Evolutionary conservation across 305 asterid genomes (phyloP), one percentile per base, ranked within the genome.

Genomic region (Fraxinus velutina): DNA sequence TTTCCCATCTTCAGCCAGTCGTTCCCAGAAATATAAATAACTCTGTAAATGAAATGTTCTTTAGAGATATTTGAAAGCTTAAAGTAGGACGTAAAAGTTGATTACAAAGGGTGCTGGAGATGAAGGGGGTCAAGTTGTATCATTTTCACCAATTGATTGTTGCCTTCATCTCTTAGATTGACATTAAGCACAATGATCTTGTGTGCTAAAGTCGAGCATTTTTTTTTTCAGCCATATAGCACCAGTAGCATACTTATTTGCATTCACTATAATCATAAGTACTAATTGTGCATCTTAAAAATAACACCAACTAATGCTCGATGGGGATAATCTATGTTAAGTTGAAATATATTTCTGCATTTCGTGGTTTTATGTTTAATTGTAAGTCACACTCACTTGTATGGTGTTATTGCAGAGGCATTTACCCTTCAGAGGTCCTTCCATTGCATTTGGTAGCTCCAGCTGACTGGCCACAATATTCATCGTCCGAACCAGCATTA

Each of bases 341-440:
- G 24, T 1, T 68, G 75, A 70, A 70, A 29, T 66, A 27, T 29
- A 12, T 32, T 71, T 32, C 9, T 27, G 34, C 73, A 9, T 66
- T 66, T 66, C 7, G 8, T 3, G 1, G 33, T 27, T 66, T 66
- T 27, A 27, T 24, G 34, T 10, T 66, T 36, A 39, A 55, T 55
- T 71, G 3, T 6, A 6, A 55, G 66, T 55, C 19, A 29, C 36
- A 24, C 68, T 77, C 78, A 81, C 83, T 79, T 37, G 66, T 15
- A 79, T 79, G 80, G 50, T 71, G 85, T 88, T 87, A 66, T 17
- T 85, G 89, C 93, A 96, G 99, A 7, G 99, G 98, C 29, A 80
- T 94, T 75, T 96, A 96, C 84, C 99, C 99, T 33, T 91, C 91
- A 6, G 97, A 93, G 75, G 79, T 88, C 82, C 77, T 94, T 85